phyloP scores from a whole-genome alignment of 257 asterid species.

The Solanum dulcamara region DNA sequence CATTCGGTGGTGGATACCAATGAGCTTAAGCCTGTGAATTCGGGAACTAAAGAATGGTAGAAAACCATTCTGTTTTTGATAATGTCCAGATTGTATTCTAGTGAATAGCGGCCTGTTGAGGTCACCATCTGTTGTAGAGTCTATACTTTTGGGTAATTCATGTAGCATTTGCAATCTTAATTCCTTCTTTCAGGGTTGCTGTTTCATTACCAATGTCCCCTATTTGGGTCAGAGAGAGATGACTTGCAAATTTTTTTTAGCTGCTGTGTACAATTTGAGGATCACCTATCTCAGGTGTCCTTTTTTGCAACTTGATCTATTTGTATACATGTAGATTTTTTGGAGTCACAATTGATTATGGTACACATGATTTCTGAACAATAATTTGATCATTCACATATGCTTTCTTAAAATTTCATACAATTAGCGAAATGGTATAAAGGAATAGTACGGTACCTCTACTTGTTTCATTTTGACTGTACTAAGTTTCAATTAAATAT shows the following conservation, averaged over 20 bases:
- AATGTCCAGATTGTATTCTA: neutral
- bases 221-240: constrained; percentile 25
- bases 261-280: constrained; percentile 20
- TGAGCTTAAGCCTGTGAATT: constrained; percentile 11
- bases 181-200: constrained; percentile 27
- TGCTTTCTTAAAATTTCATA: neutral
- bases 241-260: constrained; percentile 19
- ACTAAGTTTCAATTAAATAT: neutral
- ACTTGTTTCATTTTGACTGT: neutral
- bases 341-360: neutral
- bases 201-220: constrained; percentile 8
- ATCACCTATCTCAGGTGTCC: constrained; percentile 35
- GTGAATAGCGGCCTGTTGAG: neutral
- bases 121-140: neutral
- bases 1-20: constrained; percentile 71
- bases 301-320: neutral
- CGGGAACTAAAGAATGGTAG: neutral
- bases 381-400: neutral
- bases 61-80: neutral
- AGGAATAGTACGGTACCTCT: neutral
- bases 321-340: neutral
- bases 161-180: constrained; percentile 20
- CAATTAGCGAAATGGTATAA: neutral
- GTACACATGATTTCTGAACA: neutral
- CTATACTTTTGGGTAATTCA: constrained; percentile 2